phyloP scores from a whole-genome alignment of 1,284 basidiomycete genomes.

The Baeospora myosura region DNA sequence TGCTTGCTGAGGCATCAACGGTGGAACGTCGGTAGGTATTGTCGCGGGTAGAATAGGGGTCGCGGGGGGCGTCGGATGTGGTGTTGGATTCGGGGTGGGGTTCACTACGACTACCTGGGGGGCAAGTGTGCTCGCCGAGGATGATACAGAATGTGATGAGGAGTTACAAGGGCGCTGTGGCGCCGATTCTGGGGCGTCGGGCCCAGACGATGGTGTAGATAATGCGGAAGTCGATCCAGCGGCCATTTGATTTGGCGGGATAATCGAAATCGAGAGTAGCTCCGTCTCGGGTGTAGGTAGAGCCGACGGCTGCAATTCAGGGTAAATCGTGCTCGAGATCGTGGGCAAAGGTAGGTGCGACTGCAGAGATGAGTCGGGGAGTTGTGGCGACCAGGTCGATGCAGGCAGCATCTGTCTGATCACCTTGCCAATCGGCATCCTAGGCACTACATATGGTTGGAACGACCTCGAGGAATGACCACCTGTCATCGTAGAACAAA shows the following conservation, averaged over 20 bases:
- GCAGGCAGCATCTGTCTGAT: conserved; percentile 5
- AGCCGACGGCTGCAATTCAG: neutral
- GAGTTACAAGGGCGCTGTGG: neutral
- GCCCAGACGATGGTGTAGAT: no score
- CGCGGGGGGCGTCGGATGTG: conserved; percentile 35
- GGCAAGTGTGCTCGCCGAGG: conserved; percentile 1
- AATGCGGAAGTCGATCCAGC: no score
- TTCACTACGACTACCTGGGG: conserved; percentile 32
- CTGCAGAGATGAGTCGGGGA: no score
- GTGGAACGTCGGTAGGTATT: neutral
- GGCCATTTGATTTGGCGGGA: no score
- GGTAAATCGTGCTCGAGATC: no score
- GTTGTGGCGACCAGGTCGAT: neutral
- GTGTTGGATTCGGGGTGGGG: conserved; percentile 19
- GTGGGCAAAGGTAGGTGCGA: no score
- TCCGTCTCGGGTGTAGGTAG: conserved; percentile 3
- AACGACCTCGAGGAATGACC: neutral
- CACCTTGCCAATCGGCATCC: conserved; percentile 4
- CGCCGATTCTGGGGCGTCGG: no score
- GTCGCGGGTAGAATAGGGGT: conserved; percentile 29
- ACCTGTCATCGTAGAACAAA: no score
- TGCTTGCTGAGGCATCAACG: neutral
- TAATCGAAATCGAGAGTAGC: conserved; percentile 1
- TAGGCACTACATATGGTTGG: neutral
- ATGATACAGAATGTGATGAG: neutral